Conservation (phyloP, 208 protist genomes). For the Leishmania turanica region DNA sequence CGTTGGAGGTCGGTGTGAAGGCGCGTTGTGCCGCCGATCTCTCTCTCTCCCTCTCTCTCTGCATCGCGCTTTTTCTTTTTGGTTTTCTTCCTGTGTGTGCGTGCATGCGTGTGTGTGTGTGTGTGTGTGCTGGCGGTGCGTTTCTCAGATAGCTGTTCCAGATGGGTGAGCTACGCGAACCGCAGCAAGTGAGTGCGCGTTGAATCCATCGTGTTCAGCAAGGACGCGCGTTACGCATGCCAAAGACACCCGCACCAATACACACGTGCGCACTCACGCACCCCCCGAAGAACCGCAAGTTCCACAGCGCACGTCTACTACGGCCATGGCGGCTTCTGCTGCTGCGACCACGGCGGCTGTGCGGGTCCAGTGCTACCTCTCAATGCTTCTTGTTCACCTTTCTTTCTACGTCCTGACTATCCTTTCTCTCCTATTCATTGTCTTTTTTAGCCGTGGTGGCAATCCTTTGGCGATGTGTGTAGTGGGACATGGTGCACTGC, state of each 20-base stretch:
- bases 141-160: neutral
- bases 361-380: neutral
- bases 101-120: neutral
- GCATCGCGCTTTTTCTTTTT: neutral
- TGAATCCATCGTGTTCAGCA: neutral
- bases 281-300: neutral
- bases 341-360: neutral
- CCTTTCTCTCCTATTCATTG: neutral
- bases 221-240: neutral
- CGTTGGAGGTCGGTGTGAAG: neutral
- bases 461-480: neutral
- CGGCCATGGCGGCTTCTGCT: neutral
- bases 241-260: neutral
- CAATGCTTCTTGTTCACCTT: neutral
- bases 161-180: neutral
- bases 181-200: no score
- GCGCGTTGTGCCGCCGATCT: neutral
- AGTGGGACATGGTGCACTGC: neutral
- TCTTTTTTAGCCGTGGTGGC: neutral
- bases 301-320: neutral
- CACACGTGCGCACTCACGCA: neutral
- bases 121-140: neutral
- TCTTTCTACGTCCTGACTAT: neutral
- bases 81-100: neutral
- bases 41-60: neutral